Evolutionary conservation across 345 rosid species (phyloP).

Genomic region (Arabidopsis thaliana): TAIR10.1 NC_003076.8:16353001-16353500

Average conservation of each 20-base stretch:
- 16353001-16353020: constrained; percentile 65
- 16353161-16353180: constrained; percentile 15
- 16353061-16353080: constrained; percentile 45
- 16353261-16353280: constrained; percentile 75
- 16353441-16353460: constrained; percentile 81
- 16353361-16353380: constrained; percentile 19
- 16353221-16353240: constrained; percentile 67
- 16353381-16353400: neutral
- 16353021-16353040: constrained; percentile 61
- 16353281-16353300: constrained; percentile 81
- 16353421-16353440: constrained; percentile 76
- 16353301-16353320: constrained; percentile 78
- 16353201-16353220: constrained; percentile 22
- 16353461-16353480: constrained; percentile 70
- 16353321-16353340: constrained; percentile 81
- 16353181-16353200: constrained; percentile 10
- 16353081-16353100: constrained; percentile 47
- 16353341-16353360: constrained; percentile 50
- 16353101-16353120: constrained; percentile 68
- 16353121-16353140: constrained; percentile 44
- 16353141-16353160: constrained; percentile 25
- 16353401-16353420: constrained; percentile 49
- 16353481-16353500: constrained; percentile 83
- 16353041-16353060: constrained; percentile 66
- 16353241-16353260: constrained; percentile 72